Evolutionary conservation across 2,329 filamentous ascomycete genomes (phyloP), one percentile per base, ranked within the genome.

Genomic region (Sporothrix pallida): DNA sequence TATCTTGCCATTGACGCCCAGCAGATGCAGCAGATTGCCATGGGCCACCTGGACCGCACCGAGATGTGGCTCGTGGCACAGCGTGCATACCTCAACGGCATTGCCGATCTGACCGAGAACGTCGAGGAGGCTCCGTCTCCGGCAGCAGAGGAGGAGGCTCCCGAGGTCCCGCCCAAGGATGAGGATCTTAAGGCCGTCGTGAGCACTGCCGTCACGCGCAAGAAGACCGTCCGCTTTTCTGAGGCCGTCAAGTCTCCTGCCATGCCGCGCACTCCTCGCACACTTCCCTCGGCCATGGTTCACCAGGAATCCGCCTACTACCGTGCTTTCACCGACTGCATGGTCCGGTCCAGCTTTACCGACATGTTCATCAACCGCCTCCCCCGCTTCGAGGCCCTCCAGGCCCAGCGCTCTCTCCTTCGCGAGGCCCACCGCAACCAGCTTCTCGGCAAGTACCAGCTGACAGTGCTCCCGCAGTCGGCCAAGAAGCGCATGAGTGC

Each of bases 341-440:
- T 91, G 63, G 87, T 92, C 74, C 88, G 89, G 46, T 89, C 89
- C 15, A 89, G 89, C 73, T 85, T 86, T 71, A 84, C 86, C 20
- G 96, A 98, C 81, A 90, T 91, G 10, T 97, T 97, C 80, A 88
- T 97, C 72, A 93, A 97, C 81, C 92, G 93, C 58, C 90, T 93
- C 73, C 88, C 93, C 31, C 92, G 96, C 68, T 97, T 95, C 74
- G 95, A 98, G 80, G 93, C 94, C 31, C 86, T 98, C 67, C 95
- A 98, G 80, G 89, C 94, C 42, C 90, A 92, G 79, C 92, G 96
- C 54, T 87, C 95, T 73, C 93, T 91, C 62, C 88, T 94, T 73
- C 87, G 88, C 23, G 87, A 91, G 74, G 84, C 88, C 56, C 94
- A 98, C 82, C 88, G 92, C 79, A 92, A 93, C 79, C 92, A 94